These are phyloP conservation scores for Microcyclospora tardicrescens DNA, from an alignment of 2,329 filamentous ascomycete genomes.

Conservation along the genomic window DNA sequence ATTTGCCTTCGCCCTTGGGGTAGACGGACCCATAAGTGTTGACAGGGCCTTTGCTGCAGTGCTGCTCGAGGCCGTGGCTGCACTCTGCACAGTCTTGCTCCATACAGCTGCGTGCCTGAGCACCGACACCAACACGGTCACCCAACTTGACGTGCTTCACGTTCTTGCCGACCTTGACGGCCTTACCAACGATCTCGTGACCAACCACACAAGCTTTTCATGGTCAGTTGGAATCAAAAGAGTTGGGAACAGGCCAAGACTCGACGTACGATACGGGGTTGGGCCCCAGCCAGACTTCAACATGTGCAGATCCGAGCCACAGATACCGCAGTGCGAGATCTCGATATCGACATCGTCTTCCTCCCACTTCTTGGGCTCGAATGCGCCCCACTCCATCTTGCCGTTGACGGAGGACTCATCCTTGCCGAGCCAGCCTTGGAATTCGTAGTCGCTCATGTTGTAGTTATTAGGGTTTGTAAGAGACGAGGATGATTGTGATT, in stretches of 20 bases:
- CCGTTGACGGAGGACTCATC: not conserved
- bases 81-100: not conserved
- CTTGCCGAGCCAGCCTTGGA: not conserved
- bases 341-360: constrained; percentile 81
- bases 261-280: constrained; percentile 30
- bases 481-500: no score
- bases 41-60: constrained; percentile 13
- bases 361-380: constrained; percentile 72
- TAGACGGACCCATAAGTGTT: constrained; percentile 39
- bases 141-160: constrained; percentile 36
- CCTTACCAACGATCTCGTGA: constrained; percentile 44
- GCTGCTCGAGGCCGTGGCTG: not conserved
- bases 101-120: constrained; percentile 21
- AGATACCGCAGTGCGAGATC: constrained; percentile 63
- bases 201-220: constrained; percentile 46
- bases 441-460: not conserved
- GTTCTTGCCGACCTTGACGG: constrained; percentile 37
- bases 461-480: no score
- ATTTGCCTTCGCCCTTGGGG: constrained; percentile 43
- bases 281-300: constrained; percentile 49
- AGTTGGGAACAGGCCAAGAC: no score
- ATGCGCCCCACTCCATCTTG: constrained; percentile 21
- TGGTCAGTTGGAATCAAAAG: no score
- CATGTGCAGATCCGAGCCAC: constrained; percentile 37
- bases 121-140: constrained; percentile 35